Evolutionary conservation across 192 early-diverging fungal genomes (phyloP), one percentile per base, ranked within the genome.

Genomic region (Bifiguratus adelaidae): DNA sequence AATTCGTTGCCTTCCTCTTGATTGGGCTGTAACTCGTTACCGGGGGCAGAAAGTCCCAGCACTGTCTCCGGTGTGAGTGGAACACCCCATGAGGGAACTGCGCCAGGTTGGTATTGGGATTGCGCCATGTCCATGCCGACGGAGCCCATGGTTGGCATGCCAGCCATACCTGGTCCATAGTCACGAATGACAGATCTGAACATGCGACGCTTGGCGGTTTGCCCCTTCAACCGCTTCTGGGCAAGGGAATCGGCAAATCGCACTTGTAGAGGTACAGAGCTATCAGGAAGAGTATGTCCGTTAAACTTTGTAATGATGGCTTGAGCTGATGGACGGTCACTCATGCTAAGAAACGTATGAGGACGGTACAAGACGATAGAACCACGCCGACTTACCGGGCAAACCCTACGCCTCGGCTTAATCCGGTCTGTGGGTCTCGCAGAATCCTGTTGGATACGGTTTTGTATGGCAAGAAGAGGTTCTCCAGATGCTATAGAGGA

Each of bases 361-460:
- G 15, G n/a, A n/a, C n/a, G n/a, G n/a, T n/a, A n/a, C n/a, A n/a
- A n/a, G n/a, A n/a, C n/a, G n/a, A n/a, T n/a, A n/a, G n/a, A n/a
- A n/a, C n/a, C n/a, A n/a, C n/a, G n/a, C n/a, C n/a, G 13, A 42
- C 44, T 40, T 62, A 78, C 53, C 78, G 64, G 8, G 74, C 85
- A 67, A 92, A 92, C 2, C 89, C 89, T 5, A 89, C 88, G 24
- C 89, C 85, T 26, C 83, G 73, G 53, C 75, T 80, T 21, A 67
- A 55, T 0, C 80, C 76, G 2, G 70, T 82, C 33, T 63, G 54
- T 22, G 72, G 53, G 54, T 91, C 85, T 15, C 80, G 65, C 3
- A 92, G 67, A 51, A 92, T 89, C 23, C 81, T 69, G 9, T 76
- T 80, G 4, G 86, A 88, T 2, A 88, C 55, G 19, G 88, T 80